These are phyloP conservation scores for Herpomyces periplanetae DNA, from an alignment of 2,329 filamentous ascomycete genomes.

Conservation along the genomic window DNA sequence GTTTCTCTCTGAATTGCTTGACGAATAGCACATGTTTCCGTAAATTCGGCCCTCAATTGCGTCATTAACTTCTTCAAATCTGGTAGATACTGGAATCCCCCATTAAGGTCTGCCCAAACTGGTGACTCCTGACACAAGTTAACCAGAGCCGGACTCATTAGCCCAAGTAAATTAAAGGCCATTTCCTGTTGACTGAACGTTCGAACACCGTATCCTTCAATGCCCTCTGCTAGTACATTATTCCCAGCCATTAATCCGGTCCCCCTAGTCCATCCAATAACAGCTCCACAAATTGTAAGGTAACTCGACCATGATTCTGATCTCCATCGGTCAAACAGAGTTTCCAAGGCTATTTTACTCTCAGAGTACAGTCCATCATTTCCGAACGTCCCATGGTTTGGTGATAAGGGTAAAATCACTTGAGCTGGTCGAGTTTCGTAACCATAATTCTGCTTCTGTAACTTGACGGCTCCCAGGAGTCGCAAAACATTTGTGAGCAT, in stretches of 20 bases:
- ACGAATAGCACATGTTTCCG: conserved; percentile 71
- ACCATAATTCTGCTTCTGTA: conserved; percentile 46
- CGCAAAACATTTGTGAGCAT: conserved; percentile 92
- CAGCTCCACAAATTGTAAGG: conserved; percentile 85
- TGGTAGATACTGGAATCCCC: conserved; percentile 82
- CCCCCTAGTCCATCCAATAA: conserved; percentile 95
- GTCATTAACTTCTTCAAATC: conserved; percentile 84
- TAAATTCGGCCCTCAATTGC: conserved; percentile 65
- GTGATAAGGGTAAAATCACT: conserved; percentile 73
- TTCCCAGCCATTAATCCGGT: conserved; percentile 93
- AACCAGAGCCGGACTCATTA: conserved; percentile 76
- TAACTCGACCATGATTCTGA: conserved; percentile 91
- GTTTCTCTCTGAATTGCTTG: conserved; percentile 82
- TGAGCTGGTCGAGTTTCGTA: conserved; percentile 88
- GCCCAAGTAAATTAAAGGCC: conserved; percentile 86
- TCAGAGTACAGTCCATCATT: conserved; percentile 94
- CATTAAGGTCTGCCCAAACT: conserved; percentile 86
- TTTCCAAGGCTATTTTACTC: conserved; percentile 85
- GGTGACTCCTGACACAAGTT: conserved; percentile 84
- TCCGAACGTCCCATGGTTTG: conserved; percentile 92
- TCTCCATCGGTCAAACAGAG: conserved; percentile 91
- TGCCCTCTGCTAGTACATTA: conserved; percentile 83
- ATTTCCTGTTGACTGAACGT: conserved; percentile 98
- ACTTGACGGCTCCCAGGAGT: conserved; percentile 58
- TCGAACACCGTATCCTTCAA: conserved; percentile 79